Base-by-base conservation (phyloP, 495 filamentous ascomycete species). In the Hypomontagnella monticulosa region DNA sequence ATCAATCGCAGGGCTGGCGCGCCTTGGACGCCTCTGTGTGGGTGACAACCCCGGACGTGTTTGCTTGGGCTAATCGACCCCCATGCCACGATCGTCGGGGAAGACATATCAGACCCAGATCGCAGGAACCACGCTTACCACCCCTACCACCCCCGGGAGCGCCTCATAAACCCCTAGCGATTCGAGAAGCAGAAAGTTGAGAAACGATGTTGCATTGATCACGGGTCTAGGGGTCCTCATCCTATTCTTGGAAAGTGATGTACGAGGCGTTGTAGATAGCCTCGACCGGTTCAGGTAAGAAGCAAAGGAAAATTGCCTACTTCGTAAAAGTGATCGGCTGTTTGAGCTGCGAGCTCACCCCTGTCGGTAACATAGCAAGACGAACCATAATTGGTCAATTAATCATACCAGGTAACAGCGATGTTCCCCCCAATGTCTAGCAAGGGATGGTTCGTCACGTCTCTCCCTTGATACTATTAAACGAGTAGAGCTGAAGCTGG, bases 31-130 rank as follows among this genome's bases (percentile, higher is more conserved):
- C 64, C 53, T 58, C 58, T 62, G 59, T 68, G 27, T 68, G 65
- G 65, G 58, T 32, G 59, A 68, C 8, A 34, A 63, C 49, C 58
- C 59, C 49, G 65, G 65, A 51, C 58, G 43, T 58, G 65, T 63
- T 68, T 68, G 65, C 65, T 60, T 37, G 20, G 55, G 18, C 62
- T 33, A 23, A 15, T 33, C 32, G 20, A 38, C 33, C 32, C 57
- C 65, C 65, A 54, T 51, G 63, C 48, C 50, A 30, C 59, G 65
- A 68, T 68, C 65, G 34, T 63, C 65, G 59, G 59, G 59, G 59
- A 68, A 41, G 42, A 44, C 43, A 55, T 50, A 55, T 41, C 44
- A 50, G 54, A 68, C 65, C 61, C 54, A 68, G 65, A 68, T 68
- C 65, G 65, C 54, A 49, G 65, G 65, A 68, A 50, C 53, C 50